Conservation (phyloP, 2,329 filamentous ascomycete genomes). For the Fusarium nematophilum region DNA sequence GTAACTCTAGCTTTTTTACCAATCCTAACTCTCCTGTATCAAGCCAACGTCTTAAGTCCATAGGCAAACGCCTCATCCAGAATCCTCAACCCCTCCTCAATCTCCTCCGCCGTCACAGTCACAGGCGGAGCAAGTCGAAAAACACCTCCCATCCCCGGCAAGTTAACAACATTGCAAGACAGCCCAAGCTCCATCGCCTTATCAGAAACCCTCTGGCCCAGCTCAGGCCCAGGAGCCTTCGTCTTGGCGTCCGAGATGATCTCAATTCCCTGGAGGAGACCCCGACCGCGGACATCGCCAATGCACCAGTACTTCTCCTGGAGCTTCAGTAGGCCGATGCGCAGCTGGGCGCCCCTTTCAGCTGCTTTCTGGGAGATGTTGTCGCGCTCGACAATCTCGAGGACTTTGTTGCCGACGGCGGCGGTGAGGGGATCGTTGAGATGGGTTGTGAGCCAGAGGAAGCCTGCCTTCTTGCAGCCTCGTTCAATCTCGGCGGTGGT, state of each 20-base stretch:
- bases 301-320: slow-evolving; percentile 63
- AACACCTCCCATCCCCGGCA: slow-evolving; percentile 60
- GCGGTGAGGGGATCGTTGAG: slow-evolving; percentile 65
- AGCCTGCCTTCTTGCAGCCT: slow-evolving; percentile 56
- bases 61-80: slow-evolving; percentile 60
- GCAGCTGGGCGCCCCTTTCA: slow-evolving; percentile 56
- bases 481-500: slow-evolving; percentile 61
- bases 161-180: slow-evolving; percentile 61
- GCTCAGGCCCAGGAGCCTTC: slow-evolving; percentile 55
- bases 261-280: slow-evolving; percentile 62
- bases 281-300: slow-evolving; percentile 63
- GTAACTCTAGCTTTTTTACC: no score
- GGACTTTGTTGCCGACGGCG: slow-evolving; percentile 64
- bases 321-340: slow-evolving; percentile 55
- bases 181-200: slow-evolving; percentile 58
- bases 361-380: slow-evolving; percentile 54
- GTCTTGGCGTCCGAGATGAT: slow-evolving; percentile 56
- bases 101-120: slow-evolving; percentile 57
- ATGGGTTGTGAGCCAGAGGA: slow-evolving; percentile 64
- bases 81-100: slow-evolving; percentile 59
- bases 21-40: no score
- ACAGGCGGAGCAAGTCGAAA: slow-evolving; percentile 64
- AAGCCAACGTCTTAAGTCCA: not conserved
- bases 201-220: slow-evolving; percentile 57
- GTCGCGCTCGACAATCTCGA: slow-evolving; percentile 65